These are phyloP conservation scores for Spathaspora boniae DNA, from an alignment of 805 yeast species.

Conservation along the genomic window DNA sequence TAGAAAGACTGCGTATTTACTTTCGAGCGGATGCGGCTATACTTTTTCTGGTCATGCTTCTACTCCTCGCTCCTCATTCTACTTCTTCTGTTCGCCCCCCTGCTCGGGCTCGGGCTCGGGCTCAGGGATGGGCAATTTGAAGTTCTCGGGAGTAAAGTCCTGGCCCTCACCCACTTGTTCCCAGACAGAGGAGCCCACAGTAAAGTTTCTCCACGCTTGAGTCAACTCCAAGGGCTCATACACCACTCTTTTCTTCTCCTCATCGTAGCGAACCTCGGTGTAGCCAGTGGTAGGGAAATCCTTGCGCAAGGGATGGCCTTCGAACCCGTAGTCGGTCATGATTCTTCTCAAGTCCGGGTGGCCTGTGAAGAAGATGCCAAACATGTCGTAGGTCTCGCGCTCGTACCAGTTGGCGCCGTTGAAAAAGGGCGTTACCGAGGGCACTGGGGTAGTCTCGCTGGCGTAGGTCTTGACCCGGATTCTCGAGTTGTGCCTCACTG, in stretches of 20 bases:
- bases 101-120: constrained; percentile 69
- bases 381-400: constrained; percentile 85
- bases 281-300: constrained; percentile 93
- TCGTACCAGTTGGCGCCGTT: constrained; percentile 90
- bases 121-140: constrained; percentile 78
- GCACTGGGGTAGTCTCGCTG: constrained; percentile 77
- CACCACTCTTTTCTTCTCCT: constrained; percentile 84
- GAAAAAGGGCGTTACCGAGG: constrained; percentile 66
- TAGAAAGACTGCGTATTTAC: constrained; percentile 1
- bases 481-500: constrained; percentile 80
- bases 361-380: constrained; percentile 81
- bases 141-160: constrained; percentile 75
- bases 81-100: constrained; percentile 34
- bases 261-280: constrained; percentile 86
- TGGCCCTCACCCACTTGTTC: constrained; percentile 88
- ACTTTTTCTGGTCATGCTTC: not conserved
- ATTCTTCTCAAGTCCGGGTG: constrained; percentile 89
- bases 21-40: constrained; percentile 1
- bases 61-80: constrained; percentile 1
- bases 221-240: constrained; percentile 89
- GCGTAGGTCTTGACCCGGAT: constrained; percentile 88
- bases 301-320: constrained; percentile 87
- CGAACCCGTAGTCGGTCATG: constrained; percentile 89
- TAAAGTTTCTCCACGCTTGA: constrained; percentile 88
- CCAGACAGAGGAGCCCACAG: constrained; percentile 87